A percentile compares a stretch with the other conserved stretches of the same genome.
Conservation (phyloP, 2,329 filamentous ascomycete genomes). For the Penicillium expansum region DNA sequence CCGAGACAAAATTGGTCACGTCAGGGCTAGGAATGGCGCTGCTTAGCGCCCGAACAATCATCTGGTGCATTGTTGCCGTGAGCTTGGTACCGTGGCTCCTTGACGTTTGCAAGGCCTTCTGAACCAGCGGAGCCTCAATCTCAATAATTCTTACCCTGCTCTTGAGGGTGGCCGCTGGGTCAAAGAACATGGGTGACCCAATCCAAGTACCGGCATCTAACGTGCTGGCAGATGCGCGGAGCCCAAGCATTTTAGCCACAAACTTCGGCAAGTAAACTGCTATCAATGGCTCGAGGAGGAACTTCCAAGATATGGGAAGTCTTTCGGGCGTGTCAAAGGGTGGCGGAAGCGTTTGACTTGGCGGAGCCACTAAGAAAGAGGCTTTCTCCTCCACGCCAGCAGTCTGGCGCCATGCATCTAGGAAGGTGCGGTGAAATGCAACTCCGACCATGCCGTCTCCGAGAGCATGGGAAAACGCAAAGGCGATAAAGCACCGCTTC, state of each 20-base stretch:
- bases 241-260: slow-evolving; percentile 32
- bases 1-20: slow-evolving; percentile 37
- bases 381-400: neutral
- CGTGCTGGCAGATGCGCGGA: slow-evolving; percentile 29
- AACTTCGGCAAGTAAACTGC: slow-evolving; percentile 39
- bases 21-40: slow-evolving; percentile 22
- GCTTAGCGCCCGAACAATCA: slow-evolving; percentile 42
- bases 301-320: slow-evolving; percentile 47
- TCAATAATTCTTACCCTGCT: slow-evolving; percentile 35
- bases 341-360: slow-evolving; percentile 25
- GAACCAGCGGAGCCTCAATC: slow-evolving; percentile 29
- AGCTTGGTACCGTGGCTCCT: slow-evolving; percentile 40
- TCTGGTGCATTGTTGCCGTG: slow-evolving; percentile 42
- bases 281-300: slow-evolving; percentile 43
- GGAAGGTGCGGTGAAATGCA: slow-evolving; percentile 45
- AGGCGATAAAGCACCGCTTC: slow-evolving; percentile 37
- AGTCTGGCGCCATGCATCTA: slow-evolving; percentile 21
- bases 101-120: slow-evolving; percentile 29
- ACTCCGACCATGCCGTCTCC: slow-evolving; percentile 46
- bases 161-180: slow-evolving; percentile 18
- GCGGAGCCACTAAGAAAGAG: slow-evolving; percentile 16
- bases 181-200: slow-evolving; percentile 28
- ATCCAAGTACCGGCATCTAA: slow-evolving; percentile 36
- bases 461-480: slow-evolving; percentile 46
- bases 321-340: slow-evolving; percentile 41